Evolutionary conservation across 441 rosid species (phyloP).

Genomic region (Jatropha multifida): DNA sequence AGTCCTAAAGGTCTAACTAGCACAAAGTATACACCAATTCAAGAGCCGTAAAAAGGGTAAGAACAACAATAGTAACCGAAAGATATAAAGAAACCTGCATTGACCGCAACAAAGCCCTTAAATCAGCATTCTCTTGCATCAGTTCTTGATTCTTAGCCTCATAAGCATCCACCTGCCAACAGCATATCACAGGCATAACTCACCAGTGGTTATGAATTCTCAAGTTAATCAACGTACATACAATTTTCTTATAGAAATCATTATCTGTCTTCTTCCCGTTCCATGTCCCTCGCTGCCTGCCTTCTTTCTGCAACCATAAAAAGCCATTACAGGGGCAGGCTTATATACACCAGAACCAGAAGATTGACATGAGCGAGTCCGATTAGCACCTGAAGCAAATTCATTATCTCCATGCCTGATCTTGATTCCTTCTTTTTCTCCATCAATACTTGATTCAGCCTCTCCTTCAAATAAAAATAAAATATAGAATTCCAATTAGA

Average conservation of each 20-base stretch:
- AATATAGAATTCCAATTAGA: neutral
- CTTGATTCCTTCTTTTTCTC: constrained; percentile 97
- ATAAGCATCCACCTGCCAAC: constrained; percentile 89
- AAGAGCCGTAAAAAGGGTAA: neutral
- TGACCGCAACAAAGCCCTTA: constrained; percentile 87
- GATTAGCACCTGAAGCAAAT: constrained; percentile 72
- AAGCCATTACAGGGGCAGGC: constrained; percentile 12
- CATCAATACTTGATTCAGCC: constrained; percentile 87
- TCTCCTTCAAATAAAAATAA: constrained; percentile 52
- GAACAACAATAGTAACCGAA: neutral
- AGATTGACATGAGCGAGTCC: neutral
- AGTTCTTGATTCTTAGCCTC: constrained; percentile 95
- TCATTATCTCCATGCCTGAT: constrained; percentile 99
- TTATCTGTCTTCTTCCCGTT: constrained; percentile 96
- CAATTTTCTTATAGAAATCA: constrained; percentile 95
- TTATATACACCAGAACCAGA: constrained; percentile 1
- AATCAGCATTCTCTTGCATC: constrained; percentile 84
- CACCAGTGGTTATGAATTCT: constrained; percentile 6
- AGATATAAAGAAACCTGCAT: constrained; percentile 63
- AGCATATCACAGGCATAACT: constrained; percentile 19
- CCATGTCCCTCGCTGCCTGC: constrained; percentile 99
- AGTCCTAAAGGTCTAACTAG: neutral
- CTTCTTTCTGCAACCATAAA: constrained; percentile 72
- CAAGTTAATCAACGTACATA: constrained; percentile 33
- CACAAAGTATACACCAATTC: neutral